Conservation (phyloP, 2,329 filamentous ascomycete species). For the Fusarium aywerte region DNA sequence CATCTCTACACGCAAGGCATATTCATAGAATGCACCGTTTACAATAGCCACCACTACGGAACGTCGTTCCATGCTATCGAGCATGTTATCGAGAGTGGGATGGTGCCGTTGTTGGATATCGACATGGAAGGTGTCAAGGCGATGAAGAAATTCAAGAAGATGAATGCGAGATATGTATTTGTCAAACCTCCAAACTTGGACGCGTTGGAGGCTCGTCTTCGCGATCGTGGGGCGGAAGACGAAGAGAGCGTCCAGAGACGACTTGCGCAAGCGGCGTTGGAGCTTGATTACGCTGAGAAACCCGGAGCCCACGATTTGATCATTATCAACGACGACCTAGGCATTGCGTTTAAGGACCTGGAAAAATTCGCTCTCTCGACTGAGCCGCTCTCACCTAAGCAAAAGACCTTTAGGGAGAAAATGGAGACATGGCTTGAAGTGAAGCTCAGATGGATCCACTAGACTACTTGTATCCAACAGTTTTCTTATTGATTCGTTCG, state of each 20-base stretch:
- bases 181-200: background rate
- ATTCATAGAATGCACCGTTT: background rate
- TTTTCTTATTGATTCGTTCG: conserved; percentile 1
- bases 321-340: background rate
- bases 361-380: background rate
- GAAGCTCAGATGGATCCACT: background rate
- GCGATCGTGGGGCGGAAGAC: fast-evolving
- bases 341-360: background rate
- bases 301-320: background rate
- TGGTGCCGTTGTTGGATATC: background rate
- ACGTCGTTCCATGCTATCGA: background rate
- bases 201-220: fast-evolving
- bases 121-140: background rate
- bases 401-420: background rate
- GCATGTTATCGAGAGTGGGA: fast-evolving
- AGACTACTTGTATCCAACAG: background rate
- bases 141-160: background rate
- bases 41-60: background rate
- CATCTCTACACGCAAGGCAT: fast-evolving
- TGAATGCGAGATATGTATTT: background rate
- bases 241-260: background rate
- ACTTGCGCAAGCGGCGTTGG: background rate
- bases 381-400: background rate
- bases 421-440: background rate
- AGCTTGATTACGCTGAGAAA: background rate